Evolutionary conservation across 805 yeast genomes (phyloP).

Genomic region (Sugiyamaella chiloensis): DNA sequence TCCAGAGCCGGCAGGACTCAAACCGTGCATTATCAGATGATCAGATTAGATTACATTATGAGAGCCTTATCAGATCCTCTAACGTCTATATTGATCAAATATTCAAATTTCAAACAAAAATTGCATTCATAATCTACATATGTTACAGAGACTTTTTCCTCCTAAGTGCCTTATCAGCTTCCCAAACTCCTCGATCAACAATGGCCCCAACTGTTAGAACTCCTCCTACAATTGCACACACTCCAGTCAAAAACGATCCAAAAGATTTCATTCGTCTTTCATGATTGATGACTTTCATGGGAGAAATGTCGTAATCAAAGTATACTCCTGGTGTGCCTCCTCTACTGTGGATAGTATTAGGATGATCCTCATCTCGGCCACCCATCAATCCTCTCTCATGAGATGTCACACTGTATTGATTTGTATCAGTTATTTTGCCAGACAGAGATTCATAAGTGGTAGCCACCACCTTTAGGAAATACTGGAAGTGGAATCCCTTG

Average conservation of each 20-base stretch:
- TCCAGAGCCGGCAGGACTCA: too few species aligned
- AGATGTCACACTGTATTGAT: constrained; percentile 83
- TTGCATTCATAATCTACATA: too few species aligned
- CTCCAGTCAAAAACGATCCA: constrained; percentile 78
- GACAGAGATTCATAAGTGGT: constrained; percentile 74
- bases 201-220: constrained; percentile 89
- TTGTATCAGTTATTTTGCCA: constrained; percentile 60
- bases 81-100: too few species aligned
- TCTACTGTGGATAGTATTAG: constrained; percentile 61
- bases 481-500: constrained; percentile 65
- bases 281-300: constrained; percentile 82
- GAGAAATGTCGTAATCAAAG: constrained; percentile 86
- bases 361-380: constrained; percentile 89
- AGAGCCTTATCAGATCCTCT: too few species aligned
- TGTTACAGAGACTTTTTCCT: constrained; percentile 53
- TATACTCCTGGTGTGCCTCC: constrained; percentile 93
- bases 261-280: constrained; percentile 70
- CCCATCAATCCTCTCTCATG: constrained; percentile 85
- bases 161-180: constrained; percentile 73
- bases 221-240: constrained; percentile 88
- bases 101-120: too few species aligned
- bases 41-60: too few species aligned
- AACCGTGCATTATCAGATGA: too few species aligned
- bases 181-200: constrained; percentile 82
- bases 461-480: constrained; percentile 85